Conservation (phyloP, 2,329 filamentous ascomycete species). For the Alternaria solani region DNA sequence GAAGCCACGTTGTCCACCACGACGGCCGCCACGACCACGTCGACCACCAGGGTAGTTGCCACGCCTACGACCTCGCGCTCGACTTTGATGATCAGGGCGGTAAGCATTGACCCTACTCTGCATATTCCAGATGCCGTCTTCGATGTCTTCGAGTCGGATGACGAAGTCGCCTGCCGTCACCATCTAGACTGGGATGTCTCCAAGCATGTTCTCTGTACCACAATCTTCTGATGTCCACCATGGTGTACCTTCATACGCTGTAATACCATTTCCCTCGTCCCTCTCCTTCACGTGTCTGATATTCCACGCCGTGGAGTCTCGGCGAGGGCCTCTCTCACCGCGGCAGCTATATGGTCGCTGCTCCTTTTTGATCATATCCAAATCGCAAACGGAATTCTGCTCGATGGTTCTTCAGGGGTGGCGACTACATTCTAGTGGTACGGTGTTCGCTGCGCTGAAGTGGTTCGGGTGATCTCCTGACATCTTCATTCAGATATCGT, state of each 20-base stretch:
- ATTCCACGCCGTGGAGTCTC: background rate
- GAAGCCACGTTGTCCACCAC: background rate
- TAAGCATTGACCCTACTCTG: background rate
- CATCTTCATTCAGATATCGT: background rate
- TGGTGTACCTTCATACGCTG: background rate
- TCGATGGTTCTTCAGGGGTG: no score
- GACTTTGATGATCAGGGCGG: background rate
- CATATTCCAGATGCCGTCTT: background rate
- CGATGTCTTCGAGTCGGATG: constrained; percentile 2
- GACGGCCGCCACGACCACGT: background rate
- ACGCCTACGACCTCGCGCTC: background rate
- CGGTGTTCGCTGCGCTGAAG: background rate
- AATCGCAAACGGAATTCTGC: background rate
- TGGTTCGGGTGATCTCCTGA: background rate
- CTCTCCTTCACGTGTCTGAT: constrained; percentile 1
- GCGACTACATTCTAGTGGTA: background rate
- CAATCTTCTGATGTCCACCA: background rate
- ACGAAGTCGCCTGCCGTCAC: background rate
- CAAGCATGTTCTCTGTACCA: background rate
- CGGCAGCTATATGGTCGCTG: no score
- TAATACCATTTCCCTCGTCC: background rate
- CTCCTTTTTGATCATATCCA: background rate
- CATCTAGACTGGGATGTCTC: background rate
- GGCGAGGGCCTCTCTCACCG: background rate
- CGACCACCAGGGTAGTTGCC: background rate